Evolutionary conservation across 805 yeast species (phyloP), one percentile per base, ranked within the genome.

Genomic region (Cyberlindnera americana): DNA sequence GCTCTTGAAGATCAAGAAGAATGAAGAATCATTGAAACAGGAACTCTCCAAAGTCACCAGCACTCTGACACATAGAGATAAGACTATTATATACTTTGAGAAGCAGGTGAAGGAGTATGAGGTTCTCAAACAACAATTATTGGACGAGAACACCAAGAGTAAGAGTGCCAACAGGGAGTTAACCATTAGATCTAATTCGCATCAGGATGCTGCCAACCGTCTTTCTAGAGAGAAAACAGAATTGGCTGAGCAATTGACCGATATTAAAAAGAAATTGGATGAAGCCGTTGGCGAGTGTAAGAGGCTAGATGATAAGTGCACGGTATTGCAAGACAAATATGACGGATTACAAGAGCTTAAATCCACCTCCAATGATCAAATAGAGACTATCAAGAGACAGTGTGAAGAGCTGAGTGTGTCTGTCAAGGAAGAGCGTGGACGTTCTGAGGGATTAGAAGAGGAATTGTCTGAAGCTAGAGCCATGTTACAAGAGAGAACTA

Each of bases 401-500:
- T 75, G 80, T 43, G 91, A 86, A 37, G 95, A 87, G 52, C 58
- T 84, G 35, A 55, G 71, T 3, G 73, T 83, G 72, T 77, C 84
- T 38, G 62, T 80, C 28, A 74, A 75, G 44, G 98, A 93, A 50
- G 66, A 79, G 2, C 72, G 70, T 30, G 69, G 69, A 38, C 72
- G 76, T 46, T 67, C 76, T 17, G 89, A 84, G 41, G 73, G 78
- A 2, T 58, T 90, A 21, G 89, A 85, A 49, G 95, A 88, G 41
- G 96, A 90, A 54, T 63, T 91, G n/a, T 66, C 73, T 10, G 97
- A 90, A 42, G 67, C 85, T 5, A 73, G 87, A 40, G 73, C 76
- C 23, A 68, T 81, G 60, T 61, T 90, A 3, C 93, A 82, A 54
- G 96, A 89, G 53, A 75, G 95, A 44, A 78, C 85, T 0, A 69